Conservation (phyloP, 495 filamentous ascomycete species). For the Thozetella sp. region DNA sequence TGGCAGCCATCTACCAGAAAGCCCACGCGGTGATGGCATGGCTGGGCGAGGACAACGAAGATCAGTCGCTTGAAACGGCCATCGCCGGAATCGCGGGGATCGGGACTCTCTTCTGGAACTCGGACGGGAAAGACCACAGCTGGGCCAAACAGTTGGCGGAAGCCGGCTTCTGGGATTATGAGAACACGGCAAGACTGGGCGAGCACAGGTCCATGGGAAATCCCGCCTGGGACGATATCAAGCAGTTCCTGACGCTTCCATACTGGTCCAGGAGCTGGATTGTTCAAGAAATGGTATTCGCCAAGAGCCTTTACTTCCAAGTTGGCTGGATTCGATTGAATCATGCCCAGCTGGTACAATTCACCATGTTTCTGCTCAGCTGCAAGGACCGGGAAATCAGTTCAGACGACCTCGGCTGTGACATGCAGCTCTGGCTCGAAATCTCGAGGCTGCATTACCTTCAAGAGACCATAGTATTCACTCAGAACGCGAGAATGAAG, state of each 20-base stretch:
- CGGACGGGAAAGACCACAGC: not conserved
- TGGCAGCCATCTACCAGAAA: slow-evolving; percentile 2
- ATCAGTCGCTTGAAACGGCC: not conserved
- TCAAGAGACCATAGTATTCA: not conserved
- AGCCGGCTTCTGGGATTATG: not conserved
- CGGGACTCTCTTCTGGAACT: not conserved
- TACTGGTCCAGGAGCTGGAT: not conserved
- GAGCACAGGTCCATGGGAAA: not conserved
- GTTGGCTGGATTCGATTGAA: not conserved
- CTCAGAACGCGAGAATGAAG: not conserved
- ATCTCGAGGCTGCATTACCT: not conserved
- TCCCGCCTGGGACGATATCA: not conserved
- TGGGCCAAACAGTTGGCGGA: not conserved
- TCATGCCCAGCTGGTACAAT: not conserved
- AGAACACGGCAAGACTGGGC: not conserved
- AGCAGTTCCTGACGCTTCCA: not conserved
- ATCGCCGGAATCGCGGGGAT: not conserved
- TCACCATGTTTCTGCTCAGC: not conserved
- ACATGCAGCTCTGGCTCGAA: not conserved
- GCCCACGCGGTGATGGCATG: not conserved
- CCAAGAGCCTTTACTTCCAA: not conserved
- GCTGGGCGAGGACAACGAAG: not conserved
- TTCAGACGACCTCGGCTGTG: not conserved
- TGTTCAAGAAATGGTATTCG: not conserved
- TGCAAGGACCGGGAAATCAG: not conserved